A percentile compares a stretch with the other conserved stretches of the same genome.
Evolutionary conservation across 441 rosid genomes (phyloP).

Genomic region (Gossypium gossypioides): DNA sequence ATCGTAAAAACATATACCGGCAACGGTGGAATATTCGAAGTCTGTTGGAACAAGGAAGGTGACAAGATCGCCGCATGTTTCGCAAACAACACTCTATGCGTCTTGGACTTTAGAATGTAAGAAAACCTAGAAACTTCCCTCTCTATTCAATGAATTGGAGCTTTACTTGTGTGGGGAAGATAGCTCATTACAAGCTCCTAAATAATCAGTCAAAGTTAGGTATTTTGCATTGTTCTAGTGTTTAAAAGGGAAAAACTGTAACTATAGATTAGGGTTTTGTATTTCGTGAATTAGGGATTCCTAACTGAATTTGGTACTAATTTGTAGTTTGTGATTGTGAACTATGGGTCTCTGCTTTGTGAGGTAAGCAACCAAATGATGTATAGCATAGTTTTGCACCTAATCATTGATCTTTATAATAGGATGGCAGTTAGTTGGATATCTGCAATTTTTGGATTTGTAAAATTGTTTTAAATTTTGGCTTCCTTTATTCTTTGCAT

Average conservation of each 20-base stretch:
- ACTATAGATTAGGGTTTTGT: slow-evolving; percentile 5
- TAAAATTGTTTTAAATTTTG: no score
- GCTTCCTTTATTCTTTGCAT: no score
- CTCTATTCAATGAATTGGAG: neutral
- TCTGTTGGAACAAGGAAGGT: slow-evolving; percentile 96
- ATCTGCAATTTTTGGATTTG: no score
- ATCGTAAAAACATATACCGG: slow-evolving; percentile 80
- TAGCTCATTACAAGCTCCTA: neutral
- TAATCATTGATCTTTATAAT: no score
- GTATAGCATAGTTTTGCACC: neutral
- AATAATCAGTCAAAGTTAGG: neutral
- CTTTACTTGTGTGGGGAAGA: neutral
- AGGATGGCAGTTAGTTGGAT: no score
- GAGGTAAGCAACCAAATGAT: slow-evolving; percentile 9
- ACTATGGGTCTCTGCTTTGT: slow-evolving; percentile 5
- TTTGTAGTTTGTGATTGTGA: neutral
- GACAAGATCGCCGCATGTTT: slow-evolving; percentile 89
- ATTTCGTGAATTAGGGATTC: slow-evolving; percentile 11
- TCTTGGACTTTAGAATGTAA: slow-evolving; percentile 88
- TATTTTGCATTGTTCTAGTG: neutral
- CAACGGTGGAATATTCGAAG: slow-evolving; percentile 90
- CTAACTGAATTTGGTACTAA: slow-evolving; percentile 4
- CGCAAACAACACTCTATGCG: slow-evolving; percentile 77
- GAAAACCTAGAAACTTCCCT: neutral
- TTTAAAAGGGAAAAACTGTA: slow-evolving; percentile 2